phyloP scores from a whole-genome alignment of 169 alveolate genomes.

The Plasmodium coatneyi region DNA sequence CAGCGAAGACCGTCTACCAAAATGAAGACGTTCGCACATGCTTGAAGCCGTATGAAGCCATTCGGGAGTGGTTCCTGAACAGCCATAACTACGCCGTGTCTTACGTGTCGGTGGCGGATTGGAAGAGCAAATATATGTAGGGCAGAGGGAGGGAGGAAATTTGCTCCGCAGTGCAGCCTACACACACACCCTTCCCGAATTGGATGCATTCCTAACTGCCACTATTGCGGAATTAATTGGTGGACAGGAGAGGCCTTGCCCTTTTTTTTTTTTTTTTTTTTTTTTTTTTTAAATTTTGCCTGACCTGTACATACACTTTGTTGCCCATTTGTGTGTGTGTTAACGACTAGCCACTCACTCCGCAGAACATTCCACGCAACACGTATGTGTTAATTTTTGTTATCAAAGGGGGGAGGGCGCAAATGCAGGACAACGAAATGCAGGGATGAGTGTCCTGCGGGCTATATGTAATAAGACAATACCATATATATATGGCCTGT shows the following conservation, averaged over 20 bases:
- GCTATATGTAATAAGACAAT: not conserved
- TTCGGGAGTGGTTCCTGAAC: conserved; percentile 61
- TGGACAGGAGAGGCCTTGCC: not conserved
- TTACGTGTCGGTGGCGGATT: conserved; percentile 31
- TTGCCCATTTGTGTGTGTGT: not conserved
- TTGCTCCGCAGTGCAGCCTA: not conserved
- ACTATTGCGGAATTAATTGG: not conserved
- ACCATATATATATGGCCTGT: not conserved
- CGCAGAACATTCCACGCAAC: not conserved
- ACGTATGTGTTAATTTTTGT: not conserved
- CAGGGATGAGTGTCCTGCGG: not conserved
- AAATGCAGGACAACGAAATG: no score
- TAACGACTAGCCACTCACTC: not conserved
- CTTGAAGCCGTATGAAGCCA: conserved; percentile 53
- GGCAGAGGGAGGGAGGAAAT: not conserved
- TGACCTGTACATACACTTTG: not conserved
- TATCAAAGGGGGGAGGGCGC: not conserved
- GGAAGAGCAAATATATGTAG: conserved; percentile 1
- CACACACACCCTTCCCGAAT: not conserved
- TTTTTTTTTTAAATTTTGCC: not conserved
- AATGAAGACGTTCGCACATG: not conserved
- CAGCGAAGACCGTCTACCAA: not conserved
- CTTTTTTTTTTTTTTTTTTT: no score
- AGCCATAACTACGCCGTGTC: conserved; percentile 7
- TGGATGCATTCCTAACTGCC: not conserved